These are phyloP conservation scores for Arabidopsis suecica DNA, from an alignment of 345 rosid genomes.

Conservation along the genomic window DNA sequence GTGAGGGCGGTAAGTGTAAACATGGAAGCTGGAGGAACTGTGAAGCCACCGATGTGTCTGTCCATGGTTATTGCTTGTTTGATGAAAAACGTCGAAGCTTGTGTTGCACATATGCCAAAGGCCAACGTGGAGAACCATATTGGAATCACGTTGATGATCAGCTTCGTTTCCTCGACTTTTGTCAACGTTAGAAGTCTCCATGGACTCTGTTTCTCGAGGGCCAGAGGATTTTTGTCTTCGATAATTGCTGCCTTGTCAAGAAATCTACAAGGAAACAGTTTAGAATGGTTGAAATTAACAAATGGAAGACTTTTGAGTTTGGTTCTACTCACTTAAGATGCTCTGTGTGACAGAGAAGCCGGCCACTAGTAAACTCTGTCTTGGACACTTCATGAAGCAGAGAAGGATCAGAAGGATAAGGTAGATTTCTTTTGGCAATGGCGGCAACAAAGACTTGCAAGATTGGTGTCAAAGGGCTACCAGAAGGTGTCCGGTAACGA, in stretches of 20 bases:
- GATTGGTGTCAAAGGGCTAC: conserved; percentile 90
- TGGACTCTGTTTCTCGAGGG: conserved; percentile 53
- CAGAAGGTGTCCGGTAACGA: conserved; percentile 65
- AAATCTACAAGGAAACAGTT: conserved; percentile 54
- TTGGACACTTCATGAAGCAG: conserved; percentile 58
- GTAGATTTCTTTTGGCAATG: conserved; percentile 66
- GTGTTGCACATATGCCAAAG: conserved; percentile 81
- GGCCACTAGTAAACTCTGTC: conserved; percentile 45
- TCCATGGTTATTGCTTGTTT: conserved; percentile 73
- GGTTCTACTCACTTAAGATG: conserved; percentile 63
- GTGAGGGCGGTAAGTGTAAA: conserved; percentile 48
- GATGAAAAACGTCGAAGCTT: conserved; percentile 82
- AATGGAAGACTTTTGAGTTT: not conserved
- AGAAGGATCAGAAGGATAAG: conserved; percentile 58
- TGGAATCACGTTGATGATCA: conserved; percentile 78
- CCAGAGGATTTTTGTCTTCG: conserved; percentile 40
- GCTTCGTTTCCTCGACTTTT: conserved; percentile 88
- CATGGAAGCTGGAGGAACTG: conserved; percentile 56
- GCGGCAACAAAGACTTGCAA: conserved; percentile 84
- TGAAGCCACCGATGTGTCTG: conserved; percentile 53
- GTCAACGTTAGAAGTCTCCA: conserved; percentile 85
- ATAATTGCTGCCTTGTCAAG: conserved; percentile 87
- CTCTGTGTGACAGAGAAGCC: conserved; percentile 70
- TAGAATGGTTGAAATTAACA: not conserved
- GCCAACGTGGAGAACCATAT: conserved; percentile 76